Conservation (phyloP, 192 early-diverging fungal species). For the Podila minutissima region DNA sequence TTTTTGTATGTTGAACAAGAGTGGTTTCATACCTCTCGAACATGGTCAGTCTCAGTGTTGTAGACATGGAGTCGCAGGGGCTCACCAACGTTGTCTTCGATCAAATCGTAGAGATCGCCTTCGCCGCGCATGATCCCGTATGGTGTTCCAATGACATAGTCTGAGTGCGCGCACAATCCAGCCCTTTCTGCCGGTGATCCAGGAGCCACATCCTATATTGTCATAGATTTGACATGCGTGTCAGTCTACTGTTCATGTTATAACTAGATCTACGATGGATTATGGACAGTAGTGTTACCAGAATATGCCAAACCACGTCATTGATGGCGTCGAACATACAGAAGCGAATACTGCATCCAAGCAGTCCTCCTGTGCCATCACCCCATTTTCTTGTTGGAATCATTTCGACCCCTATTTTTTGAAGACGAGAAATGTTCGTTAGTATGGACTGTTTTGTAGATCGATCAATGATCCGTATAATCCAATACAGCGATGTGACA, state of each 20-base stretch:
- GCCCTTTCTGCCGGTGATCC: slow-evolving; percentile 78
- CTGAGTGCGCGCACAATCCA: slow-evolving; percentile 69
- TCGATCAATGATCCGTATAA: neutral
- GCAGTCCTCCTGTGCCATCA: slow-evolving; percentile 53
- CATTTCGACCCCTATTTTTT: slow-evolving; percentile 51
- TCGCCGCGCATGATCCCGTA: slow-evolving; percentile 65
- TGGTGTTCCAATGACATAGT: slow-evolving; percentile 82
- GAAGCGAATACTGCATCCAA: slow-evolving; percentile 72
- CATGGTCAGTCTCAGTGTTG: slow-evolving; percentile 69
- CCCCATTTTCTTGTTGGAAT: slow-evolving; percentile 52
- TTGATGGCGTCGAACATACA: slow-evolving; percentile 70
- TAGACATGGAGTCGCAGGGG: slow-evolving; percentile 75
- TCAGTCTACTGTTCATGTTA: neutral
- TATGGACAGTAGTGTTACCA: slow-evolving; percentile 25
- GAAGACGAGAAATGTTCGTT: neutral
- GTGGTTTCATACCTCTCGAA: slow-evolving; percentile 60
- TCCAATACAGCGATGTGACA: neutral
- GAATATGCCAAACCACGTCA: slow-evolving; percentile 62
- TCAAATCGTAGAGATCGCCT: slow-evolving; percentile 72
- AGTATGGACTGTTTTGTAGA: neutral
- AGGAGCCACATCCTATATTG: slow-evolving; percentile 66
- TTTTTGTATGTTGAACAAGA: neutral
- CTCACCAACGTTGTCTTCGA: slow-evolving; percentile 66
- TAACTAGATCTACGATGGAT: neutral
- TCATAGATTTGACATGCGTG: too few relatives aligned